Evolutionary conservation across 306 rosid genomes (phyloP).

Genomic region (Prunus padus): DNA sequence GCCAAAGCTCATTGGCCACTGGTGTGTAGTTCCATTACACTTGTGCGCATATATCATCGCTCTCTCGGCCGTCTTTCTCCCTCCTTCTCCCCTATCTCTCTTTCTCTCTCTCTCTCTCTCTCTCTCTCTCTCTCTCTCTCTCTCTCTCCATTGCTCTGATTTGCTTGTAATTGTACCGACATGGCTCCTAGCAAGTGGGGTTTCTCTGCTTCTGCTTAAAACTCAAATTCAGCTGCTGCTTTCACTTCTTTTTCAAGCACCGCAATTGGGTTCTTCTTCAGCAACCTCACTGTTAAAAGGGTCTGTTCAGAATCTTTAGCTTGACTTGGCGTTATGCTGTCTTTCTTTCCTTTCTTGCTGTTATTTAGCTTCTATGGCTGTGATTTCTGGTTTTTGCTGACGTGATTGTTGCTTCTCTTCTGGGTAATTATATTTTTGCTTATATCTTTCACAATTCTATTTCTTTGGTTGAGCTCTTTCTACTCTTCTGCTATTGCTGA

Average conservation of each 20-base stretch:
- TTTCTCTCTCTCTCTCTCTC: slow-evolving; percentile 24
- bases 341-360: background rate
- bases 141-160: slow-evolving; percentile 19
- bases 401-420: slow-evolving; percentile 18
- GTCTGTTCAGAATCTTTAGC: slow-evolving; percentile 25
- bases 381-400: slow-evolving; percentile 13
- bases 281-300: slow-evolving; percentile 13
- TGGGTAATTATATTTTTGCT: slow-evolving; percentile 14
- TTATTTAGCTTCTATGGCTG: background rate
- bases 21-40: slow-evolving; percentile 42
- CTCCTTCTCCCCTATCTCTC: slow-evolving; percentile 13
- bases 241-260: slow-evolving; percentile 25
- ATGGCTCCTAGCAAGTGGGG: slow-evolving; percentile 66
- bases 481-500: slow-evolving; percentile 6
- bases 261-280: slow-evolving; percentile 25
- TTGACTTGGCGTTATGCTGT: slow-evolving; percentile 7
- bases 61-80: slow-evolving; percentile 23
- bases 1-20: slow-evolving; percentile 38
- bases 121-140: background rate
- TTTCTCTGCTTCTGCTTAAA: slow-evolving; percentile 28
- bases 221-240: slow-evolving; percentile 19
- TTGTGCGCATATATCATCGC: slow-evolving; percentile 34
- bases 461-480: slow-evolving; percentile 3
- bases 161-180: slow-evolving; percentile 44
- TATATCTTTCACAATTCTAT: background rate